These are phyloP conservation scores for Chaetomiaceae sp. DNA, from an alignment of 2,329 filamentous ascomycete genomes.

Conservation along the genomic window DNA sequence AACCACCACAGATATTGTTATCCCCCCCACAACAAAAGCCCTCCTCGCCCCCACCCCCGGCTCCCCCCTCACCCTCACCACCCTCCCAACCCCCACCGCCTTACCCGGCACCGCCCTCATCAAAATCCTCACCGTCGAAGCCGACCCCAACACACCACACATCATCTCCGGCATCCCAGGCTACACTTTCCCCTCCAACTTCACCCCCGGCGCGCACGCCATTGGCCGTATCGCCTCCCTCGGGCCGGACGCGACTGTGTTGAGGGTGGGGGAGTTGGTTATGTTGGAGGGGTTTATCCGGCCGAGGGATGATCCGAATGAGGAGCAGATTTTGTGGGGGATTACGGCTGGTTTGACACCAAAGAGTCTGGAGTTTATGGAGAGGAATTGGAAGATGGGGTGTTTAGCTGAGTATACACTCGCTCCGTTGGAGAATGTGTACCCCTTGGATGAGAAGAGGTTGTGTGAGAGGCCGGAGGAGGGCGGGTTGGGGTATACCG, in stretches of 20 bases:
- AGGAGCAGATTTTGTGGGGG: constrained; percentile 29
- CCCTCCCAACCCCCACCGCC: constrained; percentile 15
- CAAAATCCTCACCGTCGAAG: constrained; percentile 15
- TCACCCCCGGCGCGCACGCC: constrained; percentile 29
- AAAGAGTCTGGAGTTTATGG: constrained; percentile 28
- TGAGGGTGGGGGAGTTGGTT: constrained; percentile 34
- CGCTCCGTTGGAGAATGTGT: constrained; percentile 35
- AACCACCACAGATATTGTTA: too few species aligned
- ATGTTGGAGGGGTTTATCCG: constrained; percentile 32
- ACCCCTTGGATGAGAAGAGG: constrained; percentile 31
- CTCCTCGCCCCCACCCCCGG: constrained; percentile 12
- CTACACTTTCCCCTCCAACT: constrained; percentile 28
- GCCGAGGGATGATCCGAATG: constrained; percentile 32
- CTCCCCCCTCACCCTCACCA: constrained; percentile 12
- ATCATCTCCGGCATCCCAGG: constrained; percentile 6
- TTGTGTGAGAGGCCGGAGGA: constrained; percentile 24
- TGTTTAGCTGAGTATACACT: constrained; percentile 33
- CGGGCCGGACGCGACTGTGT: constrained; percentile 31
- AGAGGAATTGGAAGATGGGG: constrained; percentile 32
- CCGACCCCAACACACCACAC: not conserved
- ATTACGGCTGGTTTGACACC: constrained; percentile 28
- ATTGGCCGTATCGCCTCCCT: constrained; percentile 33
- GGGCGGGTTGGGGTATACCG: constrained; percentile 35
- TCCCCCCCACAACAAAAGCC: constrained; percentile 23
- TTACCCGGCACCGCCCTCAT: constrained; percentile 19